Conservation (phyloP, 2,329 filamentous ascomycete species). For the Cyphellophora europaea region DNA sequence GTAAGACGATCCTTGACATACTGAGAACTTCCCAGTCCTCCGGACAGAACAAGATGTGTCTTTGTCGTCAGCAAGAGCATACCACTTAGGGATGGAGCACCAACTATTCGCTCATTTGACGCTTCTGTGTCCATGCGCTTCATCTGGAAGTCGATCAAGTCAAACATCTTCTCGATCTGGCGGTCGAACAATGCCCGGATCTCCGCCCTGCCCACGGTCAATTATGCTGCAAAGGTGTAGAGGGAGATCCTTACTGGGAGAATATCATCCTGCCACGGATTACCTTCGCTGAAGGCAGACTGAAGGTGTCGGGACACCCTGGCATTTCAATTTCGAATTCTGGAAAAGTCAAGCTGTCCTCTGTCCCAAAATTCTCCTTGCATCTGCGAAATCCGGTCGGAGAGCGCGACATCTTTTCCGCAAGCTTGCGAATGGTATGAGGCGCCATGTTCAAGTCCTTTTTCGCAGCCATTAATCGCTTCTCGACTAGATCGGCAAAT, state of each 20-base stretch:
- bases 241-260: constrained; percentile 1
- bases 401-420: too few relatives aligned
- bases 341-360: too few relatives aligned
- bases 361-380: too few relatives aligned
- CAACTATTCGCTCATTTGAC: constrained; percentile 20
- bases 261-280: constrained; percentile 2
- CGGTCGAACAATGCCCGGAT: constrained; percentile 19
- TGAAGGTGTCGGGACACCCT: constrained; percentile 1
- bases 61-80: constrained; percentile 10
- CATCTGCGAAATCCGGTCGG: too few relatives aligned
- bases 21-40: too few relatives aligned
- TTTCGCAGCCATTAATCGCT: too few relatives aligned
- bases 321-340: too few relatives aligned
- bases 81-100: constrained; percentile 8
- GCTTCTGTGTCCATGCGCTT: constrained; percentile 17
- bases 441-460: too few relatives aligned
- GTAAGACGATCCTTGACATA: too few relatives aligned
- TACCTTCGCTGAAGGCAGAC: constrained; percentile 1
- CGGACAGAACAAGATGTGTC: too few relatives aligned
- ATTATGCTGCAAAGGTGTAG: constrained; percentile 1
- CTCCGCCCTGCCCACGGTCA: constrained; percentile 11
- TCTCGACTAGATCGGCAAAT: too few relatives aligned
- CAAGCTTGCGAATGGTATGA: too few relatives aligned
- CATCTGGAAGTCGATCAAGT: constrained; percentile 20
- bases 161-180: constrained; percentile 23